Evolutionary conservation across 257 asterid genomes (phyloP), one percentile per base, ranked within the genome.

Genomic region (Solanum neorickii): DNA sequence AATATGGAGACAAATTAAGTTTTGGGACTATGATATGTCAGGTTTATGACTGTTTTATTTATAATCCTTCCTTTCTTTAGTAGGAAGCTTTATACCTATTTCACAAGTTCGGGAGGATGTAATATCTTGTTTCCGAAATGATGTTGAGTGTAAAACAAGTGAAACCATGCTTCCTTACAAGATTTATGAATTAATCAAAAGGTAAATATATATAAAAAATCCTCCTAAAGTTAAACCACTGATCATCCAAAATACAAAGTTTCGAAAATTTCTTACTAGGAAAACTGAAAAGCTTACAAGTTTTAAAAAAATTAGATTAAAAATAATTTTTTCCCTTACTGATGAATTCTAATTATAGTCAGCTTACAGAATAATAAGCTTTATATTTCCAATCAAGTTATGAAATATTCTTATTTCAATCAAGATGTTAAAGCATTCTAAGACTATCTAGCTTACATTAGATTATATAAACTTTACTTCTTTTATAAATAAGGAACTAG

Each of bases 91-190:
- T 18, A 90, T 96, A 77, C 95, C 94, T 16, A 89, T 94, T 85
- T 88, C 98, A 49, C 93, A 94, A 94, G 98, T 94, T 46, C 93
- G 97, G 76, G 97, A 93, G 11, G 98, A 96, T 77, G 92, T 94
- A 7, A 98, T 93, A 21, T 88, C 91, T 85, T 96, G 98, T 44
- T 95, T 66, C 89, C 90, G 88, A 49, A 91, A 92, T 91, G 98
- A 96, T 73, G 88, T 93, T 42, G 98, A 94, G 88, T 92, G 97
- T 94, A 92, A 94, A 91, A 91, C 88, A 60, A 86, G 75, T 25
- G 93, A 94, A 85, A 95, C 91, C 89, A 94, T 96, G 90, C 94
- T 91, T 59, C 98, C 96, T 29, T 95, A 88, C 93, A 91, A 91
- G 90, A 92, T 59, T 91, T 96, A 93, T 95, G 95, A 78, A 46